Conservation (phyloP, 1,139 yeast species). For the Saccharomyces hybrid region DNA sequence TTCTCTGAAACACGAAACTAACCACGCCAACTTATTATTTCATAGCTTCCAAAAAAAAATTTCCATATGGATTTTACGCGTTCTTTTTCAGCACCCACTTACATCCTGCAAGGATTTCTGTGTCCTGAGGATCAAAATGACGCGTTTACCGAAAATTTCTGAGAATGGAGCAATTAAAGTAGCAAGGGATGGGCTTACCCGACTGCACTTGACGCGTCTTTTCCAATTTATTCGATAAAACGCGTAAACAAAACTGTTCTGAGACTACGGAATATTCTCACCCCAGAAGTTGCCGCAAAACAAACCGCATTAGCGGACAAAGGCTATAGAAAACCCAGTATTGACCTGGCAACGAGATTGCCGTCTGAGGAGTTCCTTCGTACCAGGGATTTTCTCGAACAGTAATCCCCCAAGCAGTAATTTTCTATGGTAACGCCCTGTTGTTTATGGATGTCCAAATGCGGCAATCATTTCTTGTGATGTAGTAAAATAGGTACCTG, state of each 20-base stretch:
- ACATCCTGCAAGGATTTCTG: background rate
- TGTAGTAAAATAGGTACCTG: background rate
- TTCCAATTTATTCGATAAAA: background rate
- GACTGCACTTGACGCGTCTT: background rate
- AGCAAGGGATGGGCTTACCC: background rate
- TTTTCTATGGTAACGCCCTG: background rate
- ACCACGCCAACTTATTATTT: background rate
- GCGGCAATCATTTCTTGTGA: background rate
- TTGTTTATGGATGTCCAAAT: background rate
- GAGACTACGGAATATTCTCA: background rate
- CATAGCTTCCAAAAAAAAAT: background rate
- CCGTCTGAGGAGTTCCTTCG: background rate
- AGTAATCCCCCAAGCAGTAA: background rate
- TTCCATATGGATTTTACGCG: background rate
- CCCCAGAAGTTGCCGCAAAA: background rate
- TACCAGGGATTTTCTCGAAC: background rate
- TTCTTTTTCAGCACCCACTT: background rate
- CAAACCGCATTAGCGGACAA: background rate
- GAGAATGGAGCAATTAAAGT: background rate
- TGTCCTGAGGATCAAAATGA: conserved; percentile 1
- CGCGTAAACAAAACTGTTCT: background rate
- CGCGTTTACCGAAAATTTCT: background rate
- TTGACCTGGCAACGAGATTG: background rate
- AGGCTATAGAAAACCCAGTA: background rate
- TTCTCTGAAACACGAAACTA: background rate